Base-by-base conservation (phyloP, 2,329 filamentous ascomycete genomes). In the Orbilia quercus region DNA sequence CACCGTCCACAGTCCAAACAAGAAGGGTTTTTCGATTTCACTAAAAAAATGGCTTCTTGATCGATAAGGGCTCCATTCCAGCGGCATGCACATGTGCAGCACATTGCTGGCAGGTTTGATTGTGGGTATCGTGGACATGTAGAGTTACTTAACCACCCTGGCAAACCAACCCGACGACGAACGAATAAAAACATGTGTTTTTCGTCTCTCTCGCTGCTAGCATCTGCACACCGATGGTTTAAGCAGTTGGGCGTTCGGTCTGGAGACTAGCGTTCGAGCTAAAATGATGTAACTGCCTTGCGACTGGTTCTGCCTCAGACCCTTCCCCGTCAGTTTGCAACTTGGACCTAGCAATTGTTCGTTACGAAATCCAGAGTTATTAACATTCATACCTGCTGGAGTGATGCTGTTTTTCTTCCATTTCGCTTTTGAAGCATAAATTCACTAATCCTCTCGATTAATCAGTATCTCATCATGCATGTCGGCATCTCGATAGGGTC, bases 281-380 rank as follows among this genome's bases (percentile, higher is more conserved):
- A 64, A 48, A 64, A 65, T 72, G 67, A 72, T 72, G 67, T 64
- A 72, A 72, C 67, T 72, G 45, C 59, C 67, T 72, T 72, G 59
- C 67, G 58, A 72, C 67, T 72, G 53, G 67, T 45, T 72, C 25
- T 72, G 67, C 65, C 67, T 72, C 67, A 72, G 67, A 59, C 59
- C 67, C 58, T 72, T 64, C 47, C 59, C 44, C 40, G 48, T 59
- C 54, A 31, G 7, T 20, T n/a, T 54, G 9, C 28, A 31, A 31
- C 28, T 31, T 9, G 28, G 28, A 4, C 28, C 28, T 31, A 31
- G 9, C 9, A n/a, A 31, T 31, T 4, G 9, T 5, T 31, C 28
- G 28, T 9, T 31, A 9, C 28, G 9, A 31, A 31, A 31, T 31
- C 9, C 9, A 31, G 28, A 31, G 28, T 9, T 4, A 31, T 5